Evolutionary conservation across 1,284 basidiomycete genomes (phyloP), one percentile per base, ranked within the genome.

Genomic region (Austroboletus rostrupii): DNA sequence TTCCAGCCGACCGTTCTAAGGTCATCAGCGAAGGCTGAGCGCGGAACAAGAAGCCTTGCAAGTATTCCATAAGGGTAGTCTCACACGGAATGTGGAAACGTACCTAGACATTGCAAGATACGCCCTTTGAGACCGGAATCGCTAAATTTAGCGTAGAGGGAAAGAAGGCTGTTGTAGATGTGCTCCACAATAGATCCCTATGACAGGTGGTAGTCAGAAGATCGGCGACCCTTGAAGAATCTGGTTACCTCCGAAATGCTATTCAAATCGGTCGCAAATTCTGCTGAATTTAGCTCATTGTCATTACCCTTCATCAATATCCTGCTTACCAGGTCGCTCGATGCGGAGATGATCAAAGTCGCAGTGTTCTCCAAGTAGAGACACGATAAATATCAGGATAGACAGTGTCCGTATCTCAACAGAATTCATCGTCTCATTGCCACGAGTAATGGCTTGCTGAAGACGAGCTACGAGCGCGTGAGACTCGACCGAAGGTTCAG

Each of bases 1-100:
- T 87, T n/a, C 70, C 71, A 0, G 87, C 81, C 1, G 93, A 90
- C 12, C 78, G 72, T 7, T 86, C 81, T 50, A 85, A 71, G 0
- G 90, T 89, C 83, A 98, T 93, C 52, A 97, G 71, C 0, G 85
- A 85, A 2, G 96, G 95, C 57, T 94, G 87, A 7, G 92, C 85
- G n/a, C 92, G 85, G 72, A 94, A 98, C 5, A 99, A 69, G 65
- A 90, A 96, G 9, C 90, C 90, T 88, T 50, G 14, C 28, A 33
- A 43, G 35, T 21, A 16, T 28, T 59, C 21, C 29, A 35, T 29
- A 48, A 54, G 38, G 10, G 17, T 2, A 6, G 20, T 33, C 33
- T n/a, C 4, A 26, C 12, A 31, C 26, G 47, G 19, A 44, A 21
- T 5, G 55, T 8, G 7, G 16, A 45, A 40, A 43, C 75, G 37